Evolutionary conservation across 768 basidiomycete species (phyloP), one percentile per base, ranked within the genome.

Genomic region (Suillus ampliporus): DNA sequence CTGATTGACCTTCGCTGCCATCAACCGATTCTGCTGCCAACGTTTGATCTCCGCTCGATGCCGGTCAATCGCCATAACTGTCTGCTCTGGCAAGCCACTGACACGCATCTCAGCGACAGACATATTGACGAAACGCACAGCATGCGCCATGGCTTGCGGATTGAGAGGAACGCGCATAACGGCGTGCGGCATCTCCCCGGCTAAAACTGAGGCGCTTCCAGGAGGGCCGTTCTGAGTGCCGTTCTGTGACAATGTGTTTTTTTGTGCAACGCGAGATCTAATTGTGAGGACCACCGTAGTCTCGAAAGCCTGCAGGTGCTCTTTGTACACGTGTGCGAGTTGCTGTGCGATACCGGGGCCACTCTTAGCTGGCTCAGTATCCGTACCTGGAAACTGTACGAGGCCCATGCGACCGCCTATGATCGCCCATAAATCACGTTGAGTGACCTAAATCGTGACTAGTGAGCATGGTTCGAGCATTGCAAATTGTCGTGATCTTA

Each of bases 391-490:
- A 65, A 91, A 89, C 58, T 87, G 81, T 3, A 87, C 81, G 67
- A 88, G 85, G 19, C 86, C 87, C 74, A 92, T 79, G 26, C 82
- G 83, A n/a, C 83, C 90, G 19, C 84, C 91, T 61, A 92, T 84
- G 50, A 88, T 76, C 17, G 83, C 68, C 91, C 90, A 92, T 62
- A 80, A 64, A 38, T 90, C 89, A 52, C 82, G 81, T 61, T 76
- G 74, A 28, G 77, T 77, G 14, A 89, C 83, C 88, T 89, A 58
- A n/a, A 64, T 46, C 43, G 26, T 14, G 34, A 50, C 48, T 47
- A 57, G 67, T 69, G 8, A 69, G 54, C 44, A 62, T 60, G 15
- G 28, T 17, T 53, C n/a, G 35, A 64, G 8, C 35, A 47, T 60
- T 35, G 21, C 26, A 35, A 62, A 31, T 52, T 40, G 41, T 6